Percentiles rank a stretch among this genome's conserved stretches.
These are phyloP conservation scores for Rubroboletus pulcherrimus DNA, from an alignment of 768 basidiomycete genomes.

Conservation along the genomic window DNA sequence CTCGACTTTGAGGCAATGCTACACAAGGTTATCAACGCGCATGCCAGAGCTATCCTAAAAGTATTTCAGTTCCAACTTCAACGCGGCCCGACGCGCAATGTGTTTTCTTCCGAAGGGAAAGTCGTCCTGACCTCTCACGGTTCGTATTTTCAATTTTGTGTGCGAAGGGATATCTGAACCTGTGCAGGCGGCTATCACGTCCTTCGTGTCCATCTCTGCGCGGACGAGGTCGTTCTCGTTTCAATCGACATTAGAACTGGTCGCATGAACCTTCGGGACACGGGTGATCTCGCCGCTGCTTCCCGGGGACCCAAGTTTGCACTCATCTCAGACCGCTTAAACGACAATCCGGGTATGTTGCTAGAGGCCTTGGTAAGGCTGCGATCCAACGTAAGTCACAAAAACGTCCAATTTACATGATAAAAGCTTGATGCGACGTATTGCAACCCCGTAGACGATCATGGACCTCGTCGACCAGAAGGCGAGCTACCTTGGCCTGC, in stretches of 20 bases:
- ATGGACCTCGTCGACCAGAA: constrained; percentile 80
- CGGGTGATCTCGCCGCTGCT: constrained; percentile 73
- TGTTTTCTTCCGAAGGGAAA: constrained; percentile 62
- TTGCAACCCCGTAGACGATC: constrained; percentile 60
- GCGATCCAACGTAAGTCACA: constrained; percentile 54
- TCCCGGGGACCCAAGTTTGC: constrained; percentile 67
- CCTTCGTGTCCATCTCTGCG: constrained; percentile 68
- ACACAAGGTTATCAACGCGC: constrained; percentile 56
- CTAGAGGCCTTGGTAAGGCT: constrained; percentile 54
- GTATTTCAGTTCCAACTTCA: constrained; percentile 55
- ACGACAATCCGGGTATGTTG: constrained; percentile 62
- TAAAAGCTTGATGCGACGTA: not conserved
- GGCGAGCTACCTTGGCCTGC: constrained; percentile 79
- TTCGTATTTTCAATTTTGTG: constrained; percentile 24
- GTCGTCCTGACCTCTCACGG: constrained; percentile 56
- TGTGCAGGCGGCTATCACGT: constrained; percentile 50
- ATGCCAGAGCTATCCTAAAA: constrained; percentile 59
- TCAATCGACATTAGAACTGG: constrained; percentile 81
- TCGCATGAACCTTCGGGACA: constrained; percentile 71
- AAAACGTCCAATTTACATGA: not conserved
- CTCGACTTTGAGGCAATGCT: constrained; percentile 76
- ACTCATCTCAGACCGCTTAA: constrained; percentile 55
- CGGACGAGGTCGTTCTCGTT: constrained; percentile 71
- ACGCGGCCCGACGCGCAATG: constrained; percentile 43
- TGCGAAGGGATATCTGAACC: not conserved